Base-by-base conservation (phyloP, 164 flowering plant genomes). In the Aristolochia contorta region DNA sequence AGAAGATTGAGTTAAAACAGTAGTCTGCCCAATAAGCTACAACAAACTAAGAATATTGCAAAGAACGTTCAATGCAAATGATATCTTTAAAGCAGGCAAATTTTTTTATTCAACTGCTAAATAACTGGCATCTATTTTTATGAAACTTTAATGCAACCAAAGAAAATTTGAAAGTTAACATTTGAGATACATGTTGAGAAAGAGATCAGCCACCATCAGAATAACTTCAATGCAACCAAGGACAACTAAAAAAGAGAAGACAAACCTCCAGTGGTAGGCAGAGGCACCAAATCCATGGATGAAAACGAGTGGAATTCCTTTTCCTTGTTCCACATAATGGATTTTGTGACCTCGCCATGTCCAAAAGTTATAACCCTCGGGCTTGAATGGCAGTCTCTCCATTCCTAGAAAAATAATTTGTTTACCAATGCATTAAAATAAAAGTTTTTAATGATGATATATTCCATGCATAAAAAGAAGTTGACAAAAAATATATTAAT, bases 261-360 rank as follows among this genome's bases (percentile, higher is more conserved):
- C 69, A 55, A 52, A 93, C 98, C 98, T 93, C 98, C 98, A 90
- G 65, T 93, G 98, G 71, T 80, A 93, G 19, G 86, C 96, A 59
- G 97, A 93, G 74, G 99, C 97, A 25, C 99, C 97, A 75, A 93
- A 93, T 0, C 99, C 99, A 74, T 90, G 99, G 58, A 93, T 85
- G 59, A 93, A 89, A 66, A 93, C 92, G 66, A 93, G 54, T 0
- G 96, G 94, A 58, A 71, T 37, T 14, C 94, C 97, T 67, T 86
- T 80, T 64, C 99, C 97, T 82, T 88, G 84, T 41, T 77, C 92
- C 1, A 93, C 92, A 70, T 90, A 90, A 75, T 93, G 99, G 62
- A 93, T 85, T 65, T 77, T 85, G 64, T 81, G 91, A 72, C 87
- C 96, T 66, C 80, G 47, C 99, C 97, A 93, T 41, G 75, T 81